These are phyloP conservation scores for Candida andamanensis DNA, from an alignment of 805 yeast species.

Conservation along the genomic window DNA sequence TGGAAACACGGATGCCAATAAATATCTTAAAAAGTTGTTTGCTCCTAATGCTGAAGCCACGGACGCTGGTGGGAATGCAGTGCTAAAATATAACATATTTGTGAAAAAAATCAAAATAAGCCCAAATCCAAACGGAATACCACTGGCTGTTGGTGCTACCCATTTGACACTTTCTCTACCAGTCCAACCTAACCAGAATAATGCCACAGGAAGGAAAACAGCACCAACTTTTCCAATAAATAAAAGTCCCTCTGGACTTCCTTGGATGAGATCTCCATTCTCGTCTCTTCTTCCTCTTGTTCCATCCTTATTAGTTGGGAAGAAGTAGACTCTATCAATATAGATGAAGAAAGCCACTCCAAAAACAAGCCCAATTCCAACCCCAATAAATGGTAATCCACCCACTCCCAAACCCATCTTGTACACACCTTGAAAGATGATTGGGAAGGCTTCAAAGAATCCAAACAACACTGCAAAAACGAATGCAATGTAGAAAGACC, in stretches of 20 bases:
- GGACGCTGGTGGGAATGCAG: slow-evolving; percentile 66
- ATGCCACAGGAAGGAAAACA: slow-evolving; percentile 55
- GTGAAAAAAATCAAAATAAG: slow-evolving; percentile 67
- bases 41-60: slow-evolving; percentile 91
- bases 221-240: slow-evolving; percentile 64
- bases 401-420: slow-evolving; percentile 55
- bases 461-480: slow-evolving; percentile 75
- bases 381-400: slow-evolving; percentile 67
- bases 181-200: slow-evolving; percentile 85
- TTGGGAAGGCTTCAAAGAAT: slow-evolving; percentile 75
- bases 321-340: slow-evolving; percentile 45
- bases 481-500: slow-evolving; percentile 67
- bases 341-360: slow-evolving; percentile 51
- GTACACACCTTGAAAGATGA: slow-evolving; percentile 64
- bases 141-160: slow-evolving; percentile 74
- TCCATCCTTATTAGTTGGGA: slow-evolving; percentile 59
- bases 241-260: slow-evolving; percentile 58
- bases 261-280: slow-evolving; percentile 50
- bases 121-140: slow-evolving; percentile 75
- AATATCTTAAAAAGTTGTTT: slow-evolving; percentile 71
- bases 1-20: slow-evolving; percentile 76
- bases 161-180: slow-evolving; percentile 57
- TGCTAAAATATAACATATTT: slow-evolving; percentile 61
- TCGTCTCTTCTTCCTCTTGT: slow-evolving; percentile 50
- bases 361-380: slow-evolving; percentile 59